Base-by-base conservation (phyloP, 2,329 filamentous ascomycete genomes). In the Botrytis byssoidea region DNA sequence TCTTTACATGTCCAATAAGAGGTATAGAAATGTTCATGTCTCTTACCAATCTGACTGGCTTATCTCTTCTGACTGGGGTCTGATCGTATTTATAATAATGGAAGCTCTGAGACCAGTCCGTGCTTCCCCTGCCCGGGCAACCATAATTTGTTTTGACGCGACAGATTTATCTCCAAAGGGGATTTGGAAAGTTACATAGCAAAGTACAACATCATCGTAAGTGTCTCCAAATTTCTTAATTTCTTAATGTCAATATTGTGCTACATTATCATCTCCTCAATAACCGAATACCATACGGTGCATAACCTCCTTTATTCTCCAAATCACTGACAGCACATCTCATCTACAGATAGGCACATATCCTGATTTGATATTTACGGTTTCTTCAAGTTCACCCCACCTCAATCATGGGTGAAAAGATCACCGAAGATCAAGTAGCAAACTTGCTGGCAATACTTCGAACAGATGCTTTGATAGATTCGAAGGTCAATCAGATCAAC, bases 401-500 rank as follows among this genome's bases (percentile, higher is more conserved):
- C 71, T 67, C 74, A 70, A 74, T 77, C 75, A 84, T 89, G 87
- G 85, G 86, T 78, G 88, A 89, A 78, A 88, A 85, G 81, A 85
- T 90, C 80, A 87, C 85, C 74, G 88, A 89, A 77, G 83, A 88
- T 81, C 87, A 89, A 84, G 87, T 89, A 81, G 82, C 84, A 71
- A 85, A 87, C 83, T 83, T 90, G 76, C 79, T 85, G 76, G 82
- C 83, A 64, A 83, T 89, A 75, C 82, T 90, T 72, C 85, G 84
- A 82, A 88, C 89, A 78, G 92, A 93, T 78, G 86, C 88, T 55
- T 87, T 89, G 67, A 85, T 93, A 78, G 92, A 95, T 79, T 83
- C 86, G 70, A 94, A 94, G 81, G 87, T 94, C 76, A 86, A 89
- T 76, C 88, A 89, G 71, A 89, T 97, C 78, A 93, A 90, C 74